Base-by-base conservation (phyloP, 2,329 filamentous ascomycete species). In the Aureobasidium sp. region DNA sequence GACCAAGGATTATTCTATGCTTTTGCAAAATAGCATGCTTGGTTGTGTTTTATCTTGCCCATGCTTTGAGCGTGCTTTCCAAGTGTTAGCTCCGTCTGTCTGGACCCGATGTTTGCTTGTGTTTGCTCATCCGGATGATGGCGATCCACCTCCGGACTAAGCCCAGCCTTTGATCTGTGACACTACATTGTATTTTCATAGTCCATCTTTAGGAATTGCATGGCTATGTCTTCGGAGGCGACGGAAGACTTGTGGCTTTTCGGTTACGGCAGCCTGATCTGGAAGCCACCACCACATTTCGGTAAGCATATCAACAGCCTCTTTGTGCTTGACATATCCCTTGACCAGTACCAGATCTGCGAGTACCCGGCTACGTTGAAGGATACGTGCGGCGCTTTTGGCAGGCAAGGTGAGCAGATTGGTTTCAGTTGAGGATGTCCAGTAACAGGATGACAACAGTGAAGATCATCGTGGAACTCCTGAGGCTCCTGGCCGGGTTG, bases 301-400 rank as follows among this genome's bases (percentile, higher is more conserved):
- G 93, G 93, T 97, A 86, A 65, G 74, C 11, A 32, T 13, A 7
- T 32, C 32, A 16, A 11, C 48, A n/a, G 30, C 21, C 59, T 42
- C 27, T 54, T 34, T 27, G 57, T 21, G 37, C 14, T 47, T 29
- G 45, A 34, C 42, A 59, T n/a, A 58, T 49, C 58, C 45, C 54
- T 57, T 48, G 37, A 59, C 63, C 51, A 34, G 39, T 16, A 37
- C 2, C 53, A 97, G 93, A 97, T 72, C 83, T 85, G 68, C 83
- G 91, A 62, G 79, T 97, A 32, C 90, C 91, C 2, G 94, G 93
- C 51, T 97, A 91, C 79, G 91, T 97, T 27, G 89, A 86, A 67
- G 91, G 92, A 67, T 99, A 97, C 73, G 92, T 99, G 44, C 86
- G 94, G 62, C 84, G 94, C 41, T 97, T 99, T 76, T 99, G 94